Base-by-base conservation (phyloP, 257 asterid species). In the Anisodus acutangulus region DNA sequence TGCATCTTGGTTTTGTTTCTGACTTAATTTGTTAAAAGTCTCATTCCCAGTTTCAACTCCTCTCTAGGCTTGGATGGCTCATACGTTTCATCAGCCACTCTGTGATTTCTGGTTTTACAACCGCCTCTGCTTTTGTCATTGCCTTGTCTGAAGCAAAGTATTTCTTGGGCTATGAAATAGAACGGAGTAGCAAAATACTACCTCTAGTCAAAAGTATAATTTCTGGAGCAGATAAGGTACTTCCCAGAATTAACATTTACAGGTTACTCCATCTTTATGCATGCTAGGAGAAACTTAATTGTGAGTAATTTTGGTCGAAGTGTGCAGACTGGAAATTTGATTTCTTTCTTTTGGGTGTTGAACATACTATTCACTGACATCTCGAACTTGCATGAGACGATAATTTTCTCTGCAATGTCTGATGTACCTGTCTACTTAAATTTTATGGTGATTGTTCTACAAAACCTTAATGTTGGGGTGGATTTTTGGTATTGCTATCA, bases 51-150 rank as follows among this genome's bases (percentile, higher is more conserved):
- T 81, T 84, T 86, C 84, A 87, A 78, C 72, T 78, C 71, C 55
- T 64, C 86, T 86, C 85, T 85, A 97, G 99, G 97, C 99, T 97
- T 86, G 99, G 99, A 83, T 97, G 99, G 99, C 93, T 97, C 85
- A 88, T 97, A 84, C 98, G 99, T 63, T 97, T 97, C 92, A 95
- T 97, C 92, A 97, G 99, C 87, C 99, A 93, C 90, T 95, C 99
- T 60, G 99, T 97, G 91, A 97, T 97, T 89, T 97, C 99, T 92
- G 99, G 98, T 88, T 97, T 97, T 89, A 97, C 99, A 60, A 97
- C 99, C 16, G 98, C 99, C 86, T 97, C 99, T 85, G 99, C 99
- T 85, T 89, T 97, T 91, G 98, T 94, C 62, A 97, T 97, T 90
- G 98, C 92, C 88, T 88, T 97, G 91, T 97, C 99, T 85, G 97